Base-by-base conservation (phyloP, 768 basidiomycete genomes). In the Leccinum rimulosum region DNA sequence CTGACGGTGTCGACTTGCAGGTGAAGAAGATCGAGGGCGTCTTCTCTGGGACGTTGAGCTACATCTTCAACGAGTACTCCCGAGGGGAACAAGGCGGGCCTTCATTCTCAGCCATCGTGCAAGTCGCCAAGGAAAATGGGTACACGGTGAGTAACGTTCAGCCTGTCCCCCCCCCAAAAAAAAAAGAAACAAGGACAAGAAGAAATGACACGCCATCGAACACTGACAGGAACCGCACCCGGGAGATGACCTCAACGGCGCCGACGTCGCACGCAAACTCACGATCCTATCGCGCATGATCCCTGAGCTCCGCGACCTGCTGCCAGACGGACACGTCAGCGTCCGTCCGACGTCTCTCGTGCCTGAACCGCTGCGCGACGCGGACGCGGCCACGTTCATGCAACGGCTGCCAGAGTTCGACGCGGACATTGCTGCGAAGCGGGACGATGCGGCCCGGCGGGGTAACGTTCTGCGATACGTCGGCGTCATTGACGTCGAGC, bases 61-160 rank as follows among this genome's bases (percentile, higher is more conserved):
- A 98, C 78, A 98, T 99, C 77, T 99, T 99, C 82, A 98, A 98
- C 77, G 87, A 94, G 93, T 95, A 77, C 88, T 74, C 91, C 3
- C 87, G 85, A 4, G 86, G 84, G 2, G 80, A 82, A 50, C 76
- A 85, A 5, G 82, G 83, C 52, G 89, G 88, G 0, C 87, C 88
- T 1, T 76, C 77, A 30, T 98, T 99, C 76, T 96, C 94, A 5
- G 87, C 91, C 27, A 88, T 98, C 36, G 96, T 99, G 56, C 84
- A 84, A 59, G 73, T 86, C 38, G 97, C 97, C 5, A 88, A 93
- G 51, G 89, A 91, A 68, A 91, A 93, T 65, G 97, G 97, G 1
- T 99, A 95, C 75, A 99, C 97, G 19, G 95, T 95, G 64, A 54
- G 80, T 43, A 45, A 45, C 19, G 14, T 38, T 17, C 15, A 38